phyloP scores from a whole-genome alignment of 176 grass and related monocot species.

The Dactylis glomerata region DNA sequence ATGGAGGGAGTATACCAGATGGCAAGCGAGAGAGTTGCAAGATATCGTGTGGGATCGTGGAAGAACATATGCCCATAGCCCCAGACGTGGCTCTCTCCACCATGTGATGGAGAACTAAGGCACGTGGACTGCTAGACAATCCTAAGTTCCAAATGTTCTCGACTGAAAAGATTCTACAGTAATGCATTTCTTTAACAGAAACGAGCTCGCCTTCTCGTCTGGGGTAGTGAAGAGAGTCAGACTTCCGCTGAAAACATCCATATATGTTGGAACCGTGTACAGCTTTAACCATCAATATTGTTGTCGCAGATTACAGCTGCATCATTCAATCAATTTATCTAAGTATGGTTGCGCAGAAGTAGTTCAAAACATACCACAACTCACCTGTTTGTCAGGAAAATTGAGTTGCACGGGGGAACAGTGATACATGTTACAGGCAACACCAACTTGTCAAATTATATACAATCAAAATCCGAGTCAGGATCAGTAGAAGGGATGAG shows the following conservation, averaged over 20 bases:
- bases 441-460: constrained; percentile 65
- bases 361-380: background rate
- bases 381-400: constrained; percentile 58
- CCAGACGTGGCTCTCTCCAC: constrained; percentile 46
- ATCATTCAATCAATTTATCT: background rate
- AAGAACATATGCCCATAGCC: background rate
- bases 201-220: constrained; percentile 47
- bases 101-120: background rate
- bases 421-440: constrained; percentile 39
- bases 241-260: constrained; percentile 42
- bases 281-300: background rate
- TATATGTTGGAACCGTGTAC: background rate
- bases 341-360: background rate
- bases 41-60: background rate
- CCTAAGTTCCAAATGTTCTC: background rate
- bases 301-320: background rate
- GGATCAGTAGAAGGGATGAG: background rate
- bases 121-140: background rate
- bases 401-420: constrained; percentile 50
- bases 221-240: constrained; percentile 63
- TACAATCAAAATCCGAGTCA: background rate
- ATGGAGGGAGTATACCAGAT: background rate
- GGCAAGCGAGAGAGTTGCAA: background rate
- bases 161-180: background rate
- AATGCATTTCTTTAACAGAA: background rate